These are phyloP conservation scores for Phytopythium ostracodes DNA, from an alignment of 352 stramenopile genomes.

Conservation along the genomic window DNA sequence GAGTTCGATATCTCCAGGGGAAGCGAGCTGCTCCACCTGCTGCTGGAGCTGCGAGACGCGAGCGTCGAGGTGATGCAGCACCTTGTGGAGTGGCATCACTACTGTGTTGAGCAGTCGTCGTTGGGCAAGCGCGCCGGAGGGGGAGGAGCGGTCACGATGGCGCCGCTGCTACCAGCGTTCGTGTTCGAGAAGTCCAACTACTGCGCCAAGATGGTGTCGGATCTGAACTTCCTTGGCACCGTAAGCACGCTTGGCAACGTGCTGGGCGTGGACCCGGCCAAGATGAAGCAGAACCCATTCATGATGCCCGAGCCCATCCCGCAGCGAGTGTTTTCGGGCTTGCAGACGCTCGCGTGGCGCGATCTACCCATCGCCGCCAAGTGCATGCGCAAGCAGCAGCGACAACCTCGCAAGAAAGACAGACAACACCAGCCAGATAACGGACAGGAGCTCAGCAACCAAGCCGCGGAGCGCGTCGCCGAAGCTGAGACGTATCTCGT, in stretches of 20 bases:
- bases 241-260: conserved; percentile 41
- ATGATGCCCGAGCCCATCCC: conserved; percentile 76
- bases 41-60: conserved; percentile 59
- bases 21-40: conserved; percentile 53
- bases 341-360: conserved; percentile 24
- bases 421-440: background rate
- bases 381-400: background rate
- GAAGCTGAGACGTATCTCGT: conserved; percentile 64
- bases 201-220: conserved; percentile 61
- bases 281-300: conserved; percentile 80
- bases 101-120: conserved; percentile 13
- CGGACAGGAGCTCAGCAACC: conserved; percentile 8
- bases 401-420: conserved; percentile 4
- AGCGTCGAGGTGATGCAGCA: conserved; percentile 51
- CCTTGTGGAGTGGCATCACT: conserved; percentile 50
- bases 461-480: conserved; percentile 36
- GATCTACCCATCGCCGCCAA: conserved; percentile 16
- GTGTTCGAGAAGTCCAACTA: conserved; percentile 62
- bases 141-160: background rate
- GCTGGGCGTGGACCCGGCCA: conserved; percentile 46
- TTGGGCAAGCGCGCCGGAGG: conserved; percentile 10
- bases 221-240: conserved; percentile 72
- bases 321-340: conserved; percentile 42
- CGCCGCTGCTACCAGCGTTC: conserved; percentile 26
- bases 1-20: conserved; percentile 38